Conservation (phyloP, 2,329 filamentous ascomycete genomes). For the Arthrobotrys iridis region DNA sequence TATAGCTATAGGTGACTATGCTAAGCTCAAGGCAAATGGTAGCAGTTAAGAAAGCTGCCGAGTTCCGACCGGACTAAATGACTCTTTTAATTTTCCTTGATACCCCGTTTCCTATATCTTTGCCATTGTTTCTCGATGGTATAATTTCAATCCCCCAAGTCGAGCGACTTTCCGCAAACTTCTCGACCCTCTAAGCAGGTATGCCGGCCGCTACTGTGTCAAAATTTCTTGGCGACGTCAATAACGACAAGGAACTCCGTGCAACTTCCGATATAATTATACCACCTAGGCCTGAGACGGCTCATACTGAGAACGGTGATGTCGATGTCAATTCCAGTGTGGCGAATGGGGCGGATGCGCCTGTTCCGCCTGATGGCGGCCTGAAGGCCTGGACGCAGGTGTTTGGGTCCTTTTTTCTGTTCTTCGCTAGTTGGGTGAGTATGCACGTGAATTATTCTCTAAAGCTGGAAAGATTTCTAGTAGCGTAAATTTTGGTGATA, state of each 20-base stretch:
- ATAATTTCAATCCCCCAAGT: too few relatives aligned
- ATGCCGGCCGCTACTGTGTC: conserved; percentile 21
- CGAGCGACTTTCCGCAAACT: neutral
- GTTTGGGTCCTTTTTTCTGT: conserved; percentile 66
- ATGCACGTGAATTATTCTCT: too few relatives aligned
- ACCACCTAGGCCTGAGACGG: neutral
- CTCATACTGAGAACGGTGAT: neutral
- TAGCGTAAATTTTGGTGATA: too few relatives aligned
- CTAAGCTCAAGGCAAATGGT: neutral
- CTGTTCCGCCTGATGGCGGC: conserved; percentile 64
- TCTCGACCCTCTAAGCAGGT: neutral
- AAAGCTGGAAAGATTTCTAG: too few relatives aligned
- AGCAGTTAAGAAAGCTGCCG: conserved; percentile 3
- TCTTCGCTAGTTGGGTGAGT: conserved; percentile 68
- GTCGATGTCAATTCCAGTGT: neutral
- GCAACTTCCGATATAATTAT: too few relatives aligned
- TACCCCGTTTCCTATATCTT: neutral
- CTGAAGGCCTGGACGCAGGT: conserved; percentile 69
- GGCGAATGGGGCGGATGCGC: conserved; percentile 2
- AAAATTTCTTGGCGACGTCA: conserved; percentile 35
- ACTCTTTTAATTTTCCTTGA: neutral
- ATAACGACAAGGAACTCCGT: conserved; percentile 35
- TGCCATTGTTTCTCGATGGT: neutral
- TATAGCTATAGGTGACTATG: too few relatives aligned
- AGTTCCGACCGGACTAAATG: neutral